A percentile compares a stretch with the other conserved stretches of the same genome.
Evolutionary conservation across 805 yeast genomes (phyloP).

Genomic region (Candida corydali): DNA sequence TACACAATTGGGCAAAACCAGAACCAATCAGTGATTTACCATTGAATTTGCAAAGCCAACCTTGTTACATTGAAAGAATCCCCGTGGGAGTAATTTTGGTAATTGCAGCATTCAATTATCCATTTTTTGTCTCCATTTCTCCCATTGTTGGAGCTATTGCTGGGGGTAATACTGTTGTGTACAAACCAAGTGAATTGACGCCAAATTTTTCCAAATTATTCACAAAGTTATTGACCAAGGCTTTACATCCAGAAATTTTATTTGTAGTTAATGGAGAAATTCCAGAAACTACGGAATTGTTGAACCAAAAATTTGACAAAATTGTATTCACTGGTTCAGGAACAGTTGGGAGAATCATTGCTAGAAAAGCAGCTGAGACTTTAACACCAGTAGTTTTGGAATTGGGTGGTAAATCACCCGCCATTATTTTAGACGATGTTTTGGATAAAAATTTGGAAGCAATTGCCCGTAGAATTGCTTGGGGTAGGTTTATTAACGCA

Average conservation of each 20-base stretch:
- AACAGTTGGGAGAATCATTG: conserved; percentile 70
- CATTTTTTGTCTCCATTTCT: conserved; percentile 56
- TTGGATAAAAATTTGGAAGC: conserved; percentile 39
- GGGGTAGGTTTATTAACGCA: conserved; percentile 76
- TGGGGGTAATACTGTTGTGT: conserved; percentile 75
- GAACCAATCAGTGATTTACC: conserved; percentile 37
- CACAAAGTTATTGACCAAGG: conserved; percentile 48
- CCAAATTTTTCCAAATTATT: conserved; percentile 59
- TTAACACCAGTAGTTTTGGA: conserved; percentile 80
- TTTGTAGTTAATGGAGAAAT: conserved; percentile 71
- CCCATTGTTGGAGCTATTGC: conserved; percentile 81
- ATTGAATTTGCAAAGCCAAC: conserved; percentile 24
- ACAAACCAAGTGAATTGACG: conserved; percentile 72
- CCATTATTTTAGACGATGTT: conserved; percentile 54
- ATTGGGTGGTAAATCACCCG: conserved; percentile 92
- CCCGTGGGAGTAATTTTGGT: conserved; percentile 67
- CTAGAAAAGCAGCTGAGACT: conserved; percentile 77
- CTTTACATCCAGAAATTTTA: conserved; percentile 54
- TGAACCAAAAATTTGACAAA: conserved; percentile 69
- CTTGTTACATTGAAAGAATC: conserved; percentile 31
- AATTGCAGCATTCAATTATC: conserved; percentile 80
- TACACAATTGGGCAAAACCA: conserved; percentile 61
- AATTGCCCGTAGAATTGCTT: conserved; percentile 58
- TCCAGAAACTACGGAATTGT: conserved; percentile 53
- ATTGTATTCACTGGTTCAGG: conserved; percentile 84